Evolutionary conservation across 2,329 filamentous ascomycete species (phyloP).

Genomic region (Scedosporium minutisporum): DNA sequence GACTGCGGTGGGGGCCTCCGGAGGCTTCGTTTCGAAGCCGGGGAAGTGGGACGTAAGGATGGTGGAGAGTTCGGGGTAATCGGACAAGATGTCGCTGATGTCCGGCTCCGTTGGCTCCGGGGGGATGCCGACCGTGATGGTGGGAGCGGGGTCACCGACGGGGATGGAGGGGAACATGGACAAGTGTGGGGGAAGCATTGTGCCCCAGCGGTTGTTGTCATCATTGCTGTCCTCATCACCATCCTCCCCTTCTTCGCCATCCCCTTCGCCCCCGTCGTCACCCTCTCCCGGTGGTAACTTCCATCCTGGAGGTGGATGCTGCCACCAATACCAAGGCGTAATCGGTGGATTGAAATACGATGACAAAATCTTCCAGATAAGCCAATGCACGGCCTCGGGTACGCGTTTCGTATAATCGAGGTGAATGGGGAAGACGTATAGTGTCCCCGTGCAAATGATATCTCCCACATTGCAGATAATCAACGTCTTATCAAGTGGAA

Average conservation of each 20-base stretch:
- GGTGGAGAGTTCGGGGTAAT: slow-evolving; percentile 2
- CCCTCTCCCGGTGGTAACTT: neutral
- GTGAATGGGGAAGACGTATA: slow-evolving; percentile 24
- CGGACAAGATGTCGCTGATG: neutral
- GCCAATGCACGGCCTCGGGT: slow-evolving; percentile 20
- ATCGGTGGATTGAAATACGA: slow-evolving; percentile 3
- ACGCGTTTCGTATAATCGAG: slow-evolving; percentile 25
- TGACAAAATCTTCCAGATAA: slow-evolving; percentile 10
- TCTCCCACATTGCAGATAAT: slow-evolving; percentile 32
- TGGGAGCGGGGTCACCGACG: neutral
- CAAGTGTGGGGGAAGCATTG: neutral
- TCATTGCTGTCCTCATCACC: neutral
- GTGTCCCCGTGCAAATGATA: slow-evolving; percentile 24
- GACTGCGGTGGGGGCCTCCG: neutral
- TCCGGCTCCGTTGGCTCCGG: neutral
- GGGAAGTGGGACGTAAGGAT: neutral
- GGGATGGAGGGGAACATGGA: slow-evolving; percentile 5
- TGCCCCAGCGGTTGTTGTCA: neutral
- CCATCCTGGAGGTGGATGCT: neutral
- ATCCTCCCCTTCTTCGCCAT: neutral
- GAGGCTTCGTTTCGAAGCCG: neutral
- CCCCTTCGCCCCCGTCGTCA: neutral
- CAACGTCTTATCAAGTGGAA: slow-evolving; percentile 23
- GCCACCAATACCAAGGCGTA: slow-evolving; percentile 5
- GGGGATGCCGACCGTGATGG: neutral